Evolutionary conservation across 345 rosid genomes (phyloP).

Genomic region (Gossypium herbaceum): DNA sequence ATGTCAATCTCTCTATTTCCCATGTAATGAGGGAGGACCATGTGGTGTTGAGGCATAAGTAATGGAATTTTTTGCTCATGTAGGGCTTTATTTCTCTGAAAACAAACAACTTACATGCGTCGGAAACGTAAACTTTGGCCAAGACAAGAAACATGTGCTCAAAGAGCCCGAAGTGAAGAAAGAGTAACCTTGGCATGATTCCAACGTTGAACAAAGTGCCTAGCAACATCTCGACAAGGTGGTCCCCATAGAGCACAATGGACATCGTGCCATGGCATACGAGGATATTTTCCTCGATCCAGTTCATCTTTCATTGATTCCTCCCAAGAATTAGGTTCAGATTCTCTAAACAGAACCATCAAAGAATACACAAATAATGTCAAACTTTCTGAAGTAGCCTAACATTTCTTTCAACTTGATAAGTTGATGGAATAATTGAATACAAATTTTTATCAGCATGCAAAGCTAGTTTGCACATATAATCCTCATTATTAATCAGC

Average conservation of each 20-base stretch:
- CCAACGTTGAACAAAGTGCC: constrained; percentile 97
- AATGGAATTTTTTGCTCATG: constrained; percentile 78
- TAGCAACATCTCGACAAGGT: constrained; percentile 81
- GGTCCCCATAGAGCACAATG: constrained; percentile 99
- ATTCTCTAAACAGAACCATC: constrained; percentile 54
- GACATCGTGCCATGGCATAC: constrained; percentile 99
- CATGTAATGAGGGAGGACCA: constrained; percentile 96
- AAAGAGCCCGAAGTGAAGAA: neutral
- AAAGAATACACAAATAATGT: neutral
- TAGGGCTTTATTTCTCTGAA: constrained; percentile 83
- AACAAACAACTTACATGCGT: constrained; percentile 13
- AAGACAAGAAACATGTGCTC: neutral
- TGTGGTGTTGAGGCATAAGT: constrained; percentile 89
- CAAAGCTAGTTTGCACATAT: neutral
- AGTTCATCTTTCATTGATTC: constrained; percentile 81
- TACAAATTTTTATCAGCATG: neutral
- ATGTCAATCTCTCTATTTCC: constrained; percentile 64
- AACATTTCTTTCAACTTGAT: neutral
- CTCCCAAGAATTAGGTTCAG: constrained; percentile 98
- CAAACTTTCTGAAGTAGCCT: neutral
- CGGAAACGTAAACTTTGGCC: constrained; percentile 6
- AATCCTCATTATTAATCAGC: neutral
- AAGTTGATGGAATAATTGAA: neutral
- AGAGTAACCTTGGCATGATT: constrained; percentile 84
- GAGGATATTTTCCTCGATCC: constrained; percentile 65